phyloP scores from a whole-genome alignment of 768 basidiomycete species.

The Porphyrellus cyaneotinctus region DNA sequence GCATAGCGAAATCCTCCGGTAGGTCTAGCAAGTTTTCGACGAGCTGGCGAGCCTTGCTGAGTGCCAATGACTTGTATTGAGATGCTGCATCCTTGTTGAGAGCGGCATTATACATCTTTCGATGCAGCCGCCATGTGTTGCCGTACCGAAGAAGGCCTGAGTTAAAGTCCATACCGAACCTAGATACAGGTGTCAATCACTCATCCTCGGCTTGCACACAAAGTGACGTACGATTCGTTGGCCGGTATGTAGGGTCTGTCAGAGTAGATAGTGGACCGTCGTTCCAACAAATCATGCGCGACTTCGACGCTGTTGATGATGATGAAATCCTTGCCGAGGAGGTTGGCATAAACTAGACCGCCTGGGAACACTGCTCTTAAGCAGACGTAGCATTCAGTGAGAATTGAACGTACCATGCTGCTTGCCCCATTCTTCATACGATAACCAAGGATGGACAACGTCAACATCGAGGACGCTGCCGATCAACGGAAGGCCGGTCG shows the following conservation, averaged over 20 bases:
- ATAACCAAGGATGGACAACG: constrained; percentile 26
- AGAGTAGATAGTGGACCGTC: constrained; percentile 27
- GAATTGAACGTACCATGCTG: constrained; percentile 23
- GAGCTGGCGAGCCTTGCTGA: constrained; percentile 21
- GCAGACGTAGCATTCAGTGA: neutral
- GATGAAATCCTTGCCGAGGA: constrained; percentile 28
- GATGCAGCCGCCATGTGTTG: constrained; percentile 28
- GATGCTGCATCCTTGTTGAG: constrained; percentile 15
- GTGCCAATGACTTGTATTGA: constrained; percentile 13
- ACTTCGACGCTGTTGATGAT: constrained; percentile 21
- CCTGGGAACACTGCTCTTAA: constrained; percentile 8
- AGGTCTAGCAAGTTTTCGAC: constrained; percentile 19
- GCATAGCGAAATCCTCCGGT: constrained; percentile 15
- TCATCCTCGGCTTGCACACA: neutral
- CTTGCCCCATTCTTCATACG: constrained; percentile 34
- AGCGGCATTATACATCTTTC: constrained; percentile 21
- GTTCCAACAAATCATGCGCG: constrained; percentile 24
- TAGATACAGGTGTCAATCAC: neutral
- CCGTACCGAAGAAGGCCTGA: constrained; percentile 30
- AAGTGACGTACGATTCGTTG: constrained; percentile 17
- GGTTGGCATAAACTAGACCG: constrained; percentile 21
- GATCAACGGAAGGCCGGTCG: constrained; percentile 40
- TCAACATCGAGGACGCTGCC: constrained; percentile 25
- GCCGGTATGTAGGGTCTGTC: constrained; percentile 23
- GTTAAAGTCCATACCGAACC: constrained; percentile 31